These are phyloP conservation scores for Amanita rimosa DNA, from an alignment of 768 basidiomycete species.

Conservation along the genomic window DNA sequence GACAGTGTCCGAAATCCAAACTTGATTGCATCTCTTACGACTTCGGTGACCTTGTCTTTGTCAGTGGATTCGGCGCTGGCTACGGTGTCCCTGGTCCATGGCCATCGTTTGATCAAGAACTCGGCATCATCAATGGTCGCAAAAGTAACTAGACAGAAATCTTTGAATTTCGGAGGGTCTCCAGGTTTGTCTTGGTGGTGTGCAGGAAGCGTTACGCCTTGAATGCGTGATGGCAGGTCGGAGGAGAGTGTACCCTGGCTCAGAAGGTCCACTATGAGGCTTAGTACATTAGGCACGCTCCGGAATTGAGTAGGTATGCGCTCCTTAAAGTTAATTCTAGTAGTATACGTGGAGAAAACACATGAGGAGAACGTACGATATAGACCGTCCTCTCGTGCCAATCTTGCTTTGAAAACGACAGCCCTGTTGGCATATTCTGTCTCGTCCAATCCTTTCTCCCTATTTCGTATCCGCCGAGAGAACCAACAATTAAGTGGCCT, in stretches of 20 bases:
- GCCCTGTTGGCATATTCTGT: constrained; percentile 12
- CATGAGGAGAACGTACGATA: constrained; percentile 29
- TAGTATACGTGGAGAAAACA: background rate
- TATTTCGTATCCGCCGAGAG: constrained; percentile 50
- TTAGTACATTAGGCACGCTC: constrained; percentile 34
- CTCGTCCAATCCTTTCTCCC: constrained; percentile 37
- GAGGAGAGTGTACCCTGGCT: constrained; percentile 6
- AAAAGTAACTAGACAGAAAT: constrained; percentile 65
- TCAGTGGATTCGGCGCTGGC: background rate
- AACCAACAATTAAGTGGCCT: constrained; percentile 7
- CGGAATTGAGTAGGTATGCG: constrained; percentile 50
- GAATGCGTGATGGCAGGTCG: constrained; percentile 21
- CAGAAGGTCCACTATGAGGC: constrained; percentile 31
- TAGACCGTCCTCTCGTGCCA: constrained; percentile 64
- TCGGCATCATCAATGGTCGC: constrained; percentile 25
- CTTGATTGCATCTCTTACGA: constrained; percentile 31
- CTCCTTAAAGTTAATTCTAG: constrained; percentile 29
- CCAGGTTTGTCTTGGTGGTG: constrained; percentile 54
- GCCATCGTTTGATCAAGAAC: constrained; percentile 40
- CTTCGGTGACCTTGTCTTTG: constrained; percentile 21
- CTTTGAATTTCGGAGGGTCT: constrained; percentile 50
- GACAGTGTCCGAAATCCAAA: constrained; percentile 49
- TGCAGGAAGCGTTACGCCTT: constrained; percentile 44
- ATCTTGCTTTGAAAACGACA: constrained; percentile 21
- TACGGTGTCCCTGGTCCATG: constrained; percentile 34